Evolutionary conservation across 1,284 basidiomycete genomes (phyloP), one percentile per base, ranked within the genome.

Genomic region (Apiotrichum porosum): DNA sequence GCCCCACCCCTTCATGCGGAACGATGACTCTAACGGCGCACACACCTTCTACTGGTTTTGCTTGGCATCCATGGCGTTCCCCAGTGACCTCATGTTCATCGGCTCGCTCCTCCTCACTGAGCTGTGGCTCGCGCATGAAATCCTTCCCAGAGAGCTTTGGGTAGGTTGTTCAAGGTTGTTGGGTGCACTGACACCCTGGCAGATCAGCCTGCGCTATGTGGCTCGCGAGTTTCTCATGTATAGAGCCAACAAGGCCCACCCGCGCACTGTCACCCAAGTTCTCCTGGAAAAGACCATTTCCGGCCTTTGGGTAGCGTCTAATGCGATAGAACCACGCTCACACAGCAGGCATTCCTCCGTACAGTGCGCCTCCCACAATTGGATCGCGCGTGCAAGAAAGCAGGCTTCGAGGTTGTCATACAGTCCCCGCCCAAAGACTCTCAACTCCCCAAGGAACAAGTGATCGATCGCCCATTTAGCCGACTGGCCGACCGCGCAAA

Each of bases 71-170:
- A 23, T 10, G 5, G 47, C 47, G 15, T 41, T 49, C 31, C 47
- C 47, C 13, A 21, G 18, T 4, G 37, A 44, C 17, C 30, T 36
- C n/a, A 37, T 33, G 26, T 49, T 49, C n/a, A 12, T 44, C 15
- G 47, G 47, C 14, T 12, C 37, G 23, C 12, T 49, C 12, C 21
- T 49, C 23, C 21, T 49, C 12, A 49, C 47, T 4, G 47, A 49
- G 26, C 21, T 21, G 6, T 49, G 47, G 47, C 23, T 49, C 3
- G 47, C 42, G 1, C n/a, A 8, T 15, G 17, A 24, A 6, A 2
- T 49, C 2, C 10, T 49, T 6, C 37, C 37, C 1, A 10, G 10
- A 2, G 33, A 30, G 5, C 37, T 49, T 3, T 44, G n/a, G 31
- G 47, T 49, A 12, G 31, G 40, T n/a, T 24, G 2, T 10, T 6